Conservation (phyloP, 2,329 filamentous ascomycete genomes). For the Chrysoporthe cubensis region DNA sequence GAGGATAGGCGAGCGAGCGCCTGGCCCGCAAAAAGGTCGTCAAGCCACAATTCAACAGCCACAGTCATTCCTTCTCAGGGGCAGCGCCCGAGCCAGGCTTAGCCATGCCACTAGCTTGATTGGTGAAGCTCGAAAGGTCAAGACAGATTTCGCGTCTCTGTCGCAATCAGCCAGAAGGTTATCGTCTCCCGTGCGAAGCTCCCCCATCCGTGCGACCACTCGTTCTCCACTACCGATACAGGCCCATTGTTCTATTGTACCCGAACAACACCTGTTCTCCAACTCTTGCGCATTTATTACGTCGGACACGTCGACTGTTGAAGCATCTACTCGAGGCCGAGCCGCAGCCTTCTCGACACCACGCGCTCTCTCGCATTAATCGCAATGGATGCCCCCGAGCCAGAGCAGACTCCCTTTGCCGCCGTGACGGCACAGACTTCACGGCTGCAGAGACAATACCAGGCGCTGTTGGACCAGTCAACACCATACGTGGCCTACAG, state of each 20-base stretch:
- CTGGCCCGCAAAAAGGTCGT: background rate
- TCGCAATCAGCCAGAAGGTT: slow-evolving; percentile 5
- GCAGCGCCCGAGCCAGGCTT: background rate
- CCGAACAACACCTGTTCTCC: background rate
- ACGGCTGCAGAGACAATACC: slow-evolving; percentile 81
- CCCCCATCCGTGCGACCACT: slow-evolving; percentile 25
- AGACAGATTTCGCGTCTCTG: slow-evolving; percentile 22
- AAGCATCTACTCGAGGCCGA: slow-evolving; percentile 7
- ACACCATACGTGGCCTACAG: slow-evolving; percentile 88
- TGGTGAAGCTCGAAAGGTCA: slow-evolving; percentile 12
- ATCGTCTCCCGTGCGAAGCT: background rate
- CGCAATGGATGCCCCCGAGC: slow-evolving; percentile 82
- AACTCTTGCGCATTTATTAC: background rate
- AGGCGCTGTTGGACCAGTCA: slow-evolving; percentile 90
- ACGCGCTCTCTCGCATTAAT: slow-evolving; percentile 3
- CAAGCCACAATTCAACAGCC: slow-evolving; percentile 9
- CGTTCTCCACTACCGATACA: slow-evolving; percentile 14
- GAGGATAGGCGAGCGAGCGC: slow-evolving; percentile 5
- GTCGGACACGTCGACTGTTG: background rate
- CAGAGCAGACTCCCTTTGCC: slow-evolving; percentile 89
- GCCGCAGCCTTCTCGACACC: slow-evolving; percentile 4
- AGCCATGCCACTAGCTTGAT: background rate
- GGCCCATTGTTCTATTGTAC: slow-evolving; percentile 16
- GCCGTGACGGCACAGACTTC: slow-evolving; percentile 86
- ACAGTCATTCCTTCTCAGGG: background rate